Evolutionary conservation across 768 basidiomycete genomes (phyloP).

Genomic region (Kwoniella sp.): DNA sequence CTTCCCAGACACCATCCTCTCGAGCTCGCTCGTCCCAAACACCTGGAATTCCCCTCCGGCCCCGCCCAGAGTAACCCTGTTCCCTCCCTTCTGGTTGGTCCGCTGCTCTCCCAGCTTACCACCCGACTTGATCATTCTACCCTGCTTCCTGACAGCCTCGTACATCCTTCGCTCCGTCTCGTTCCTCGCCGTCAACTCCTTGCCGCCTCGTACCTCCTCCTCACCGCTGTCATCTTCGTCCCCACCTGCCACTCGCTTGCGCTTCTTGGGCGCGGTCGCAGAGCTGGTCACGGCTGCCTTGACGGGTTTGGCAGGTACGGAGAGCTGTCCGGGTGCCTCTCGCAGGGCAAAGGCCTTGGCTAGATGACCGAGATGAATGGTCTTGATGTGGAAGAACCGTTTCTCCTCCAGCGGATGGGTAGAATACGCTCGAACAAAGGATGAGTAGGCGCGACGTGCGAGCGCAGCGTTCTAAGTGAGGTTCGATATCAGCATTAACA

Average conservation of each 20-base stretch:
- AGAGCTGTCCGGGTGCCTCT: conserved; percentile 41
- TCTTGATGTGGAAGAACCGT: conserved; percentile 89
- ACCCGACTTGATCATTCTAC: conserved; percentile 70
- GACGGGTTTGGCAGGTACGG: conserved; percentile 18
- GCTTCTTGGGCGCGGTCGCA: conserved; percentile 24
- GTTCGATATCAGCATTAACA: not conserved
- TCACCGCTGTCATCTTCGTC: conserved; percentile 44
- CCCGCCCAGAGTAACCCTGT: not conserved
- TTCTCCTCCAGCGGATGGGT: conserved; percentile 95
- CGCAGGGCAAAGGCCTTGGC: conserved; percentile 49
- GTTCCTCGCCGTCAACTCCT: conserved; percentile 45
- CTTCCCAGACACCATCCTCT: conserved; percentile 41
- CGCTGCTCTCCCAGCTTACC: conserved; percentile 54
- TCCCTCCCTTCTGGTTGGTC: conserved; percentile 3
- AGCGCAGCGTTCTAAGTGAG: conserved; percentile 63
- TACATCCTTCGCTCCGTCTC: conserved; percentile 81
- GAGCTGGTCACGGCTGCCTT: conserved; percentile 15
- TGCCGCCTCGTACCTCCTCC: conserved; percentile 41
- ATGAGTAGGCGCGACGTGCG: conserved; percentile 80
- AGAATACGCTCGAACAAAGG: conserved; percentile 92
- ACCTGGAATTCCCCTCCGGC: conserved; percentile 49
- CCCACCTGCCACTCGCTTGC: conserved; percentile 28
- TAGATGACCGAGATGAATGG: conserved; percentile 85
- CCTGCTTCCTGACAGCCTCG: conserved; percentile 74
- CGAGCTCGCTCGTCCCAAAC: conserved; percentile 39